phyloP scores from a whole-genome alignment of 805 yeast genomes.

The Candida adriatica region DNA sequence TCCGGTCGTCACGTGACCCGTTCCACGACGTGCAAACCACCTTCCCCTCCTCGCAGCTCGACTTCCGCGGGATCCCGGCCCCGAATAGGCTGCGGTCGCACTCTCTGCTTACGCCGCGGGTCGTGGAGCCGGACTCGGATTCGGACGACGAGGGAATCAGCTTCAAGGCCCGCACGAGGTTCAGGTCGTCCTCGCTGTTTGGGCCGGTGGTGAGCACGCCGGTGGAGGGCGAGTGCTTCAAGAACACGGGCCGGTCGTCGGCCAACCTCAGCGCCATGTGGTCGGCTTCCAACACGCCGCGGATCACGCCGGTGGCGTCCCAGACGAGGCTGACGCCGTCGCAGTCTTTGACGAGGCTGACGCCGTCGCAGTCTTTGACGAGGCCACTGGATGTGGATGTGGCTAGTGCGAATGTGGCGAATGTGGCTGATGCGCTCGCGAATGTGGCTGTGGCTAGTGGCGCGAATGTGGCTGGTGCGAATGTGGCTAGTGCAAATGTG shows the following conservation, averaged over 20 bases:
- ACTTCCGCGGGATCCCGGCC: slow-evolving; percentile 16
- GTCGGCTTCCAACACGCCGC: slow-evolving; percentile 1
- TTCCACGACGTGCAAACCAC: slow-evolving; percentile 22
- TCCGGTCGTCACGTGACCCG: slow-evolving; percentile 17
- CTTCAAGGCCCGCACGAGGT: slow-evolving; percentile 20
- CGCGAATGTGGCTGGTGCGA: too few relatives aligned
- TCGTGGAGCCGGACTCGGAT: slow-evolving; percentile 5
- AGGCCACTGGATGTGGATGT: too few relatives aligned
- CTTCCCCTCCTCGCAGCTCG: slow-evolving; percentile 13
- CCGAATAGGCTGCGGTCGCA: slow-evolving; percentile 19
- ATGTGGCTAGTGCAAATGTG: too few relatives aligned
- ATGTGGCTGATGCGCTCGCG: too few relatives aligned
- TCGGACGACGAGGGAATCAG: slow-evolving; percentile 23
- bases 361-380: too few relatives aligned
- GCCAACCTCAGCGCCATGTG: slow-evolving; percentile 1
- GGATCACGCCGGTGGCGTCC: slow-evolving; percentile 6
- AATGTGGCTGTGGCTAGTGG: too few relatives aligned
- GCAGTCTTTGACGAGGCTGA: slow-evolving; percentile 3
- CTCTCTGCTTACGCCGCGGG: slow-evolving; percentile 13
- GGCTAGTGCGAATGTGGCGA: too few relatives aligned
- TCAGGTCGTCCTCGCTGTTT: slow-evolving; percentile 22
- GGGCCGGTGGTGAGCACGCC: slow-evolving; percentile 21
- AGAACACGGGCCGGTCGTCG: slow-evolving; percentile 1
- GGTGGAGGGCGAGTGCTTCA: slow-evolving; percentile 10
- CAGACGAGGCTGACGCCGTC: slow-evolving; percentile 3